Percentiles rank a stretch among this genome's conserved stretches.
These are phyloP conservation scores for Calycina marina DNA, from an alignment of 2,329 filamentous ascomycete genomes.

Conservation along the genomic window DNA sequence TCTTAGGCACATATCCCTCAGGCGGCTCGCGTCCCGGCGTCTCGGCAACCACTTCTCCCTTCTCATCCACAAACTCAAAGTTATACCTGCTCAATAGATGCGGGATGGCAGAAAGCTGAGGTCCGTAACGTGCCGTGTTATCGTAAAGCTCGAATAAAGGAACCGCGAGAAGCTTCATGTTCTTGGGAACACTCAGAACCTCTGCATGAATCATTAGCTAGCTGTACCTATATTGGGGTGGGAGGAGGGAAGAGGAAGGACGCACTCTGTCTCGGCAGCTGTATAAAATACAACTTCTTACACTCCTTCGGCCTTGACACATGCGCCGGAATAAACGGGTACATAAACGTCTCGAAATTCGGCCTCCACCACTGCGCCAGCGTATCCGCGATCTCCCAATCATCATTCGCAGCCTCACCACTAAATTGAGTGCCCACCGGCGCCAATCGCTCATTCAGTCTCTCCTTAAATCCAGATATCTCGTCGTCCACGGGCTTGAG, in stretches of 20 bases:
- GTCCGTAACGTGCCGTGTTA: conserved; percentile 87
- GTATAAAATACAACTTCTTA: conserved; percentile 97
- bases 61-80: conserved; percentile 93
- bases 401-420: conserved; percentile 75
- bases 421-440: conserved; percentile 73
- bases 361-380: conserved; percentile 97
- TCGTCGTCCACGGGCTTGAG: conserved; percentile 81
- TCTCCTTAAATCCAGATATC: conserved; percentile 82
- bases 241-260: conserved; percentile 6
- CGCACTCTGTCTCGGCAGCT: conserved; percentile 80
- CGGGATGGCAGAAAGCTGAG: conserved; percentile 89
- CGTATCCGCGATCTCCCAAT: conserved; percentile 91
- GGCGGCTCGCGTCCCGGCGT: conserved; percentile 58
- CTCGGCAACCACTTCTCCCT: conserved; percentile 70
- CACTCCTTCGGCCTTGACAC: conserved; percentile 95
- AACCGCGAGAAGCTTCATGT: conserved; percentile 97
- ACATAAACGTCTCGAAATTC: conserved; percentile 99
- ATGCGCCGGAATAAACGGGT: conserved; percentile 92
- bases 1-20: conserved; percentile 42
- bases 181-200: conserved; percentile 92
- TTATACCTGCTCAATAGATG: conserved; percentile 91
- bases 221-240: background rate
- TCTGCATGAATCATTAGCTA: conserved; percentile 35
- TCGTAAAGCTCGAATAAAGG: conserved; percentile 97
- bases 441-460: conserved; percentile 84